Evolutionary conservation across 805 yeast species (phyloP).

Genomic region (Candida chilensis): DNA sequence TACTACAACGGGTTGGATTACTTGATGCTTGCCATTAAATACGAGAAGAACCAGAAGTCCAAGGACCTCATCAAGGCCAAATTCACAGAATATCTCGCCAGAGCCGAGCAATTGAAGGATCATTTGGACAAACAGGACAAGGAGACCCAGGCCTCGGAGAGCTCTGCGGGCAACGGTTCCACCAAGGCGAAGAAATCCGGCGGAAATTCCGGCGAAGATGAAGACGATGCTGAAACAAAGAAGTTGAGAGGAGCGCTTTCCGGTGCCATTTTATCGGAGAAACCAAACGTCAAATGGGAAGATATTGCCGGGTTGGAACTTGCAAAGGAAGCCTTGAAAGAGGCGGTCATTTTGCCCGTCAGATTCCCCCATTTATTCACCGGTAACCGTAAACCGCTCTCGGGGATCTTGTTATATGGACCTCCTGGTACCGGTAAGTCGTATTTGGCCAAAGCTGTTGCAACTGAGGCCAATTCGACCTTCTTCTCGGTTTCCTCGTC

Average conservation of each 20-base stretch:
- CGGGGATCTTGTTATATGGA: conserved; percentile 82
- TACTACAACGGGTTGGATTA: conserved; percentile 93
- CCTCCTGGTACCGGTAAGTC: conserved; percentile 99
- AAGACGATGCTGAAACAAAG: conserved; percentile 75
- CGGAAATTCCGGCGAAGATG: conserved; percentile 47
- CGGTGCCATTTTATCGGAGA: conserved; percentile 85
- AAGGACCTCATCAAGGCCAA: conserved; percentile 84
- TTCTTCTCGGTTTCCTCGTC: conserved; percentile 95
- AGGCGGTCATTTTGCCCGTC: conserved; percentile 94
- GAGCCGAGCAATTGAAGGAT: conserved; percentile 92
- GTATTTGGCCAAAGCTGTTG: conserved; percentile 94
- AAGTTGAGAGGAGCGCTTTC: conserved; percentile 86
- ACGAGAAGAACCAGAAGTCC: conserved; percentile 80
- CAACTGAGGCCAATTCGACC: conserved; percentile 96
- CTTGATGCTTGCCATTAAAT: conserved; percentile 90
- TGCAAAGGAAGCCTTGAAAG: conserved; percentile 94
- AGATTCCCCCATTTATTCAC: conserved; percentile 92
- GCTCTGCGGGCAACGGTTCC: conserved; percentile 46
- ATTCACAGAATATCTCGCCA: conserved; percentile 80
- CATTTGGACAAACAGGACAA: conserved; percentile 62
- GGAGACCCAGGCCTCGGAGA: conserved; percentile 36
- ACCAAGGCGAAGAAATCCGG: conserved; percentile 43
- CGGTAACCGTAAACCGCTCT: conserved; percentile 88
- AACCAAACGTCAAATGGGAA: conserved; percentile 88
- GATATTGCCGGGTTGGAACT: conserved; percentile 94